A percentile compares a stretch with the other conserved stretches of the same genome.
phyloP scores from a whole-genome alignment of 208 protist genomes.

The Herpetomonas muscarum region DNA sequence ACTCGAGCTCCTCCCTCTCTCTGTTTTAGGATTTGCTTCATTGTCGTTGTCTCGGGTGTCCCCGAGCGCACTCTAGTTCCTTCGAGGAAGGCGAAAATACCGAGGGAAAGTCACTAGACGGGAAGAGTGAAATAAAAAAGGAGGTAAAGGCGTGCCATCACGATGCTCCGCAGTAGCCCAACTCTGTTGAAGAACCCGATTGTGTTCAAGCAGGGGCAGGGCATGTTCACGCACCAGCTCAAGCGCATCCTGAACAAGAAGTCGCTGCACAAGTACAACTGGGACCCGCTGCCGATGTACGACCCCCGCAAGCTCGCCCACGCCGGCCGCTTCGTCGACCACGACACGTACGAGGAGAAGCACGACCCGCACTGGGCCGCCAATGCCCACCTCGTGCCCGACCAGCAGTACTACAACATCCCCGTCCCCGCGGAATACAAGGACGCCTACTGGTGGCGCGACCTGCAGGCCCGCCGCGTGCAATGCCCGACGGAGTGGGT shows the following conservation, averaged over 20 bases:
- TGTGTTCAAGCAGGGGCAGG: conserved; percentile 88
- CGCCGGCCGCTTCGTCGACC: conserved; percentile 68
- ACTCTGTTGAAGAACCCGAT: conserved; percentile 78
- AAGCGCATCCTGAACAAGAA: conserved; percentile 91
- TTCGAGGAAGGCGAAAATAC: background rate
- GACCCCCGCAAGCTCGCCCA: conserved; percentile 84
- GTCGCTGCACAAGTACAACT: conserved; percentile 82
- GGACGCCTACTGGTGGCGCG: conserved; percentile 92
- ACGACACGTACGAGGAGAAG: conserved; percentile 78
- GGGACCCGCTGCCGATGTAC: conserved; percentile 90
- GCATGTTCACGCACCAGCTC: conserved; percentile 89
- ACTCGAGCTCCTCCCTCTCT: too few relatives aligned
- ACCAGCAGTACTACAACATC: conserved; percentile 77
- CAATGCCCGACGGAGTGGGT: conserved; percentile 91
- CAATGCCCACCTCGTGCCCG: conserved; percentile 69
- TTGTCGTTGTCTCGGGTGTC: too few relatives aligned
- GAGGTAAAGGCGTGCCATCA: too few relatives aligned
- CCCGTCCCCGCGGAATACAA: conserved; percentile 83
- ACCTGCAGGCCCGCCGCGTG: conserved; percentile 83
- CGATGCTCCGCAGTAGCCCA: conserved; percentile 51
- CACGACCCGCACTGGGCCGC: conserved; percentile 79
- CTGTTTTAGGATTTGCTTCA: too few relatives aligned
- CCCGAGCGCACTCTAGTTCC: too few relatives aligned
- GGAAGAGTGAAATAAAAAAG: conserved; percentile 5
- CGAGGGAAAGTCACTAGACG: background rate